A percentile compares a stretch with the other conserved stretches of the same genome.
These are phyloP conservation scores for Apiospora rasikravindrae DNA, from an alignment of 2,329 filamentous ascomycete species.

Conservation along the genomic window DNA sequence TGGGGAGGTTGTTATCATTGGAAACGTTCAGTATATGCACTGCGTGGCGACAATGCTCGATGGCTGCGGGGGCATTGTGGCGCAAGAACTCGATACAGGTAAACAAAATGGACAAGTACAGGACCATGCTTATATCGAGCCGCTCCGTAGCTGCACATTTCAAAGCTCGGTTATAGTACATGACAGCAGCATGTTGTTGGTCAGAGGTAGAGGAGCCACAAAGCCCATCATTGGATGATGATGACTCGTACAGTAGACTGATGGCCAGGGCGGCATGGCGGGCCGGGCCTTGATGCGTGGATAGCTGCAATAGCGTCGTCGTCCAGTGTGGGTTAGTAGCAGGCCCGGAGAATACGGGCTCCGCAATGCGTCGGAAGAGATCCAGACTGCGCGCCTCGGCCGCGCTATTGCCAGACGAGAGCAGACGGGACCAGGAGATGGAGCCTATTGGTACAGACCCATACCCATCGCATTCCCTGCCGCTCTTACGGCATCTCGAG, in stretches of 20 bases:
- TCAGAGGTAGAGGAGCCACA: background rate
- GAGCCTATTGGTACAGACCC: conserved; percentile 18
- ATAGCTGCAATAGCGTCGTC: conserved; percentile 24
- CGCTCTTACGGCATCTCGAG: conserved; percentile 33
- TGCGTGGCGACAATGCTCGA: conserved; percentile 40
- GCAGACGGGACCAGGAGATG: conserved; percentile 27
- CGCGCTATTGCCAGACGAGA: background rate
- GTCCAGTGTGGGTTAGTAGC: conserved; percentile 25
- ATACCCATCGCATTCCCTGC: conserved; percentile 35
- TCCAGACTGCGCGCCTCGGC: conserved; percentile 24
- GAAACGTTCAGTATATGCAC: conserved; percentile 29
- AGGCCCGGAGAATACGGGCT: conserved; percentile 22
- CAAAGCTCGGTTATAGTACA: conserved; percentile 28
- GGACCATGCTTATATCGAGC: conserved; percentile 17
- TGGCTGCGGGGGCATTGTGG: conserved; percentile 51
- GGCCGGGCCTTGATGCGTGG: conserved; percentile 21
- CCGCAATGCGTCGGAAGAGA: conserved; percentile 28
- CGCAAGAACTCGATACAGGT: conserved; percentile 61
- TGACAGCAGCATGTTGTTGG: background rate
- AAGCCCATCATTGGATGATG: background rate
- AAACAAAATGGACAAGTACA: conserved; percentile 46
- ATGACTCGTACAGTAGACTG: conserved; percentile 26
- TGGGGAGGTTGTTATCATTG: background rate
- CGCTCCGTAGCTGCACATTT: conserved; percentile 21
- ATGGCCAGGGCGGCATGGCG: conserved; percentile 29